A percentile compares a stretch with the other conserved stretches of the same genome.
These are phyloP conservation scores for Aschersonia sp. DNA, from an alignment of 2,329 filamentous ascomycete species.

Conservation along the genomic window DNA sequence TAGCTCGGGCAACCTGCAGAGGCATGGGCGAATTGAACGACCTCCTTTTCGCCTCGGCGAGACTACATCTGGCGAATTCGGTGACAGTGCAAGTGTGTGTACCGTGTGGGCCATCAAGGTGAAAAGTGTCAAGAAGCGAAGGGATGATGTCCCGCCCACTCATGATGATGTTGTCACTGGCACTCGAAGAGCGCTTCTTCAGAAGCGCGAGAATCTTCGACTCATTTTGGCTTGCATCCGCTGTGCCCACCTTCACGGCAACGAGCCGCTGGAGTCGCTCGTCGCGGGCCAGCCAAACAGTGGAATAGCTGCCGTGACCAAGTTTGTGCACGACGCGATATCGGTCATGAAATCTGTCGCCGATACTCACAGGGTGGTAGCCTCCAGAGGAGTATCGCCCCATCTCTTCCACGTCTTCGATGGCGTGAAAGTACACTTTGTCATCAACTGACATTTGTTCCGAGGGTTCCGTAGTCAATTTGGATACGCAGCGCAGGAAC, in stretches of 20 bases:
- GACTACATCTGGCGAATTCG: conserved; percentile 10
- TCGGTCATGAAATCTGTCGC: not conserved
- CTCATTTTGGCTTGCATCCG: conserved; percentile 6
- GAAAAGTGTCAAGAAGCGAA: conserved; percentile 7
- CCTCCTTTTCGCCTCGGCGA: conserved; percentile 7
- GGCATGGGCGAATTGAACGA: conserved; percentile 1
- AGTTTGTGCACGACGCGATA: conserved; percentile 3
- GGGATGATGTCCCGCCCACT: too few species aligned
- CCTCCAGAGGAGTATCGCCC: not conserved
- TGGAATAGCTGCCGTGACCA: conserved; percentile 11
- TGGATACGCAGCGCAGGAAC: too few species aligned
- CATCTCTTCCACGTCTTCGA: not conserved
- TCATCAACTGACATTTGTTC: too few species aligned
- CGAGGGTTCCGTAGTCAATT: too few species aligned
- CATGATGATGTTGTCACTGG: conserved; percentile 5
- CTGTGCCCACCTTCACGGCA: conserved; percentile 9
- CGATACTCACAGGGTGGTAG: not conserved
- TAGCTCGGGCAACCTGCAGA: conserved; percentile 8
- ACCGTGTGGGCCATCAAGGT: conserved; percentile 9
- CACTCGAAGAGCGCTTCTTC: not conserved
- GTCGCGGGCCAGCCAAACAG: conserved; percentile 11
- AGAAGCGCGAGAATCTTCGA: not conserved
- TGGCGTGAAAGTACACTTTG: too few species aligned
- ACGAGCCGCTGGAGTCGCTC: conserved; percentile 9
- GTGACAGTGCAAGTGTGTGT: conserved; percentile 10